phyloP scores from a whole-genome alignment of 768 basidiomycete species.

The Hericium alpestre region DNA sequence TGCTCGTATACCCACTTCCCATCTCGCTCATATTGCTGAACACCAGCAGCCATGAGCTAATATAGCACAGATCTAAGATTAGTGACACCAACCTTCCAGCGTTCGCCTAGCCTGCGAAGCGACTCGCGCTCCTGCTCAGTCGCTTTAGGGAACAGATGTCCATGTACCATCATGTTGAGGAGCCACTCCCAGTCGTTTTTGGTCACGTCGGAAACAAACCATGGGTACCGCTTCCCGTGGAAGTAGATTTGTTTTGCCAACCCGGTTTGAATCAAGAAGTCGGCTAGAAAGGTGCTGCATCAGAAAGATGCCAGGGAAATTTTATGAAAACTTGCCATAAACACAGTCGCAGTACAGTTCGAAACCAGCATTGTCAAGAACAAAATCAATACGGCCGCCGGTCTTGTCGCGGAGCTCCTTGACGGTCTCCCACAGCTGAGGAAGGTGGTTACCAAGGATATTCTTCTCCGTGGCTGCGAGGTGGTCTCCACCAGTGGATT shows the following conservation, averaged over 20 bases:
- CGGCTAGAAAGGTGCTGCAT: conserved; percentile 39
- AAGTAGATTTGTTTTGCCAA: conserved; percentile 77
- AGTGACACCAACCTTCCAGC: conserved; percentile 68
- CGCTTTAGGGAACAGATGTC: conserved; percentile 82
- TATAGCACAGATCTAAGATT: neutral
- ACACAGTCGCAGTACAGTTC: conserved; percentile 84
- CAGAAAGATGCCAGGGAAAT: neutral
- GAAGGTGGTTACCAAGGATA: conserved; percentile 80
- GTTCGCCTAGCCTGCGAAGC: conserved; percentile 61
- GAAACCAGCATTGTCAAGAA: conserved; percentile 81
- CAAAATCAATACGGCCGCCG: conserved; percentile 42
- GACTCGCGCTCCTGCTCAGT: conserved; percentile 74
- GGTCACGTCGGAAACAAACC: conserved; percentile 93
- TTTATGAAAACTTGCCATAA: conserved; percentile 37
- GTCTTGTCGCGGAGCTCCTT: conserved; percentile 36
- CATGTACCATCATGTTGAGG: conserved; percentile 78
- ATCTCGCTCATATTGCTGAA: conserved; percentile 81
- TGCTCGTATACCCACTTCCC: conserved; percentile 93
- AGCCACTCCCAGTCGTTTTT: conserved; percentile 93
- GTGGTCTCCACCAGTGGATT: conserved; percentile 92
- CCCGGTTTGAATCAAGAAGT: conserved; percentile 87
- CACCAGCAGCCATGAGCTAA: neutral
- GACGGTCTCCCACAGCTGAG: conserved; percentile 62
- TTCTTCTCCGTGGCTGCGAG: conserved; percentile 95
- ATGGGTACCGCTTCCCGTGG: conserved; percentile 92